Percentiles rank a stretch among this genome's conserved stretches.
Evolutionary conservation across 164 flowering plant genomes (phyloP).

Genomic region (Santalum album): DNA sequence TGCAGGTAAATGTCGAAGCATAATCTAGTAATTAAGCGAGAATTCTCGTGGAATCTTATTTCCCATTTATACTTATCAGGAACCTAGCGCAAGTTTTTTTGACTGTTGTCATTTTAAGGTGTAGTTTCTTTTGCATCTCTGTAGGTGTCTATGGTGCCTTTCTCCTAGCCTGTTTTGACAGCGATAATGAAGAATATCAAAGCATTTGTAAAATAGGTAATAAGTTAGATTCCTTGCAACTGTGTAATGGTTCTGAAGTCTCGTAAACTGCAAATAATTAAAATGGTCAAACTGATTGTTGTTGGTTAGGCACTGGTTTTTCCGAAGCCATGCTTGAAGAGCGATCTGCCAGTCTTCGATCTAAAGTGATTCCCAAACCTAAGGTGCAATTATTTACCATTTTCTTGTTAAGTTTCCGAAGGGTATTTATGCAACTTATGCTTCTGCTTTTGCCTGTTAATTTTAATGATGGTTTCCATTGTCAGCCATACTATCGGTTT

Average conservation of each 20-base stretch:
- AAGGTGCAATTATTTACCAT: slow-evolving; percentile 40
- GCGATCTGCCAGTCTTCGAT: slow-evolving; percentile 72
- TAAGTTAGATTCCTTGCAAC: not conserved
- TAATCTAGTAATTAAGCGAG: not conserved
- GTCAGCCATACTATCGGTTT: slow-evolving; percentile 75
- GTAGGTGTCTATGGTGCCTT: slow-evolving; percentile 95
- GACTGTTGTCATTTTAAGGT: not conserved
- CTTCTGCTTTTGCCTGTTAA: not conserved
- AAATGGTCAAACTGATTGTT: not conserved
- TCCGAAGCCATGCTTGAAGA: slow-evolving; percentile 84
- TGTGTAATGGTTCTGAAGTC: not conserved
- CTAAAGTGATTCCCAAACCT: slow-evolving; percentile 67
- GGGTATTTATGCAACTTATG: not conserved
- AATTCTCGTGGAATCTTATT: not conserved
- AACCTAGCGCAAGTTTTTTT: not conserved
- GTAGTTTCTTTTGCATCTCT: not conserved
- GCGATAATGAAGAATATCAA: slow-evolving; percentile 77
- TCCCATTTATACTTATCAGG: not conserved
- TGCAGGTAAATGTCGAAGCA: slow-evolving; percentile 41
- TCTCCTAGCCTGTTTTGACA: slow-evolving; percentile 94
- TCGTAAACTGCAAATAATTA: not conserved
- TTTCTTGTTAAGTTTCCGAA: not conserved
- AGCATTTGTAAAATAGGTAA: slow-evolving; percentile 96
- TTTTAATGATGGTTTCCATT: slow-evolving; percentile 7
- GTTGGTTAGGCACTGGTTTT: slow-evolving; percentile 80